These are phyloP conservation scores for Cryptococcus sp. DNA, from an alignment of 1,284 basidiomycete species.

Conservation along the genomic window DNA sequence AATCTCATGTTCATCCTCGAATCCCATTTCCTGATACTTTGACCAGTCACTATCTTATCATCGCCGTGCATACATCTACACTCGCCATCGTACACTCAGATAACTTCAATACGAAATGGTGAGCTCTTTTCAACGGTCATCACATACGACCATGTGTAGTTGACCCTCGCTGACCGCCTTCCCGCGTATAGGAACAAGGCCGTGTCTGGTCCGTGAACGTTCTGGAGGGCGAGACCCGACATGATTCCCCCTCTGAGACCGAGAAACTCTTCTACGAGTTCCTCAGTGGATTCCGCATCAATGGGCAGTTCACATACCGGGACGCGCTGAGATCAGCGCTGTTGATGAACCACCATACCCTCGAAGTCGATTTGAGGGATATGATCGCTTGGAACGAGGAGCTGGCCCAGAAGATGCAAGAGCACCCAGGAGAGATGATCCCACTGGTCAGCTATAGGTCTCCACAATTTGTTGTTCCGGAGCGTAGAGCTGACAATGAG, in stretches of 20 bases:
- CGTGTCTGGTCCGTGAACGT: conserved; percentile 23
- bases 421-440: conserved; percentile 83
- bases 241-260: conserved; percentile 73
- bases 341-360: conserved; percentile 83
- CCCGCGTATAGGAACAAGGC: conserved; percentile 17
- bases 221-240: conserved; percentile 14
- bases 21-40: too few species aligned
- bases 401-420: conserved; percentile 85
- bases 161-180: too few species aligned
- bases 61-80: too few species aligned
- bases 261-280: conserved; percentile 82
- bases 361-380: conserved; percentile 91
- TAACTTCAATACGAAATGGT: too few species aligned
- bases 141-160: too few species aligned
- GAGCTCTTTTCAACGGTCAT: too few species aligned
- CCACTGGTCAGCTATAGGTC: conserved; percentile 66
- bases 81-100: too few species aligned
- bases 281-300: conserved; percentile 79
- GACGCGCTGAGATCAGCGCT: conserved; percentile 89
- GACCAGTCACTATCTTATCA: too few species aligned
- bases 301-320: conserved; percentile 81
- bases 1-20: too few species aligned
- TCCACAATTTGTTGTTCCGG: background rate
- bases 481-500: background rate
- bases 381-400: conserved; percentile 90